Evolutionary conservation across 768 basidiomycete species (phyloP), one percentile per base, ranked within the genome.

Genomic region (Harrya chromipes): DNA sequence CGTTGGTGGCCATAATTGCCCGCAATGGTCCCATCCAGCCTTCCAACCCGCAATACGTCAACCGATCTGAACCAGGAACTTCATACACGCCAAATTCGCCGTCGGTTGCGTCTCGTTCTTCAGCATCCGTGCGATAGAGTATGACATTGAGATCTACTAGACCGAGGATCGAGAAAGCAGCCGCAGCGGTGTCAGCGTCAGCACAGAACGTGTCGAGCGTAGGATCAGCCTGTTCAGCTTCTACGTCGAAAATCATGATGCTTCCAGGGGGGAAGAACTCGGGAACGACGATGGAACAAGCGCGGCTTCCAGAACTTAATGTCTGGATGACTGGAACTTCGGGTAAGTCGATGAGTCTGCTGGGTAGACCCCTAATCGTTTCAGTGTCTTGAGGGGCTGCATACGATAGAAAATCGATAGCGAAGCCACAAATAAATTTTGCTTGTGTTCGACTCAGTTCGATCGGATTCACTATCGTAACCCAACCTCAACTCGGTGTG

Each of bases 11-110:
- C 82, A 94, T 94, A 65, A 98, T 83, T 57, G 82, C 82, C 34
- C 82, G 78, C 47, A 98, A 72, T 0, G 84, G 84, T 57, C 85
- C 81, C 93, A 99, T 97, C 93, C 94, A 99, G 2, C 97, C 97
- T 62, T 98, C 92, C 43, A 98, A 67, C 16, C 97, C 97, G 60
- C 94, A 97, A 68, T 97, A 99, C 11, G 81, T 83, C 66, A 94
- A 72, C 50, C 79, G 78, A 0, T 88, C 92, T 20, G 81, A 61
- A 20, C 77, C 81, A 5, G 94, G 90, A 29, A 99, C 71, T 40
- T 85, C 78, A 67, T 98, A 98, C 1, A 74, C 80, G 4, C 97
- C 94, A 62, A 85, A 83, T 53, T 83, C 79, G 1, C 90, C 90
- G 4, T 69, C 73, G 2, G 91, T 95, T 3, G 89, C 87, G 64